Percentiles rank a stretch among this genome's conserved stretches.
Evolutionary conservation across 1,284 basidiomycete species (phyloP).

Genomic region (Ustilago xerochloae): DNA sequence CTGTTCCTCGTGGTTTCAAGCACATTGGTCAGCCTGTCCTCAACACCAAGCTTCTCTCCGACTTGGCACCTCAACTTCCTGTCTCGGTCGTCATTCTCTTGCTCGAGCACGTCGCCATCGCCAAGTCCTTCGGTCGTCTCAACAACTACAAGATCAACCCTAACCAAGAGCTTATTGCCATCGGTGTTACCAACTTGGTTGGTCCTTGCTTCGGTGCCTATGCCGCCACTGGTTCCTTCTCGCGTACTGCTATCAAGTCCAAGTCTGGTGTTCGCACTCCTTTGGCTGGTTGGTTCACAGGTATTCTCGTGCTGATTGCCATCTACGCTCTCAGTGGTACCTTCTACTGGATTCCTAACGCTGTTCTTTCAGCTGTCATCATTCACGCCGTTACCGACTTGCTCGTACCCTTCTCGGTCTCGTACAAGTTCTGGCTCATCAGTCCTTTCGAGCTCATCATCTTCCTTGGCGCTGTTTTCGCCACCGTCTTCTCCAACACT

Average conservation of each 20-base stretch:
- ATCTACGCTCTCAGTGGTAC: constrained; percentile 80
- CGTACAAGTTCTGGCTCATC: constrained; percentile 93
- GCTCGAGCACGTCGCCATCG: constrained; percentile 95
- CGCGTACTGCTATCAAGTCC: constrained; percentile 92
- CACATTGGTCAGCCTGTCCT: constrained; percentile 81
- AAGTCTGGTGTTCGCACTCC: constrained; percentile 97
- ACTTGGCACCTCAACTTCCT: constrained; percentile 82
- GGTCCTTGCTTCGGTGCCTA: constrained; percentile 83
- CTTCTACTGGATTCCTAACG: constrained; percentile 71
- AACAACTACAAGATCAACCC: constrained; percentile 98
- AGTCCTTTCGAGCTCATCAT: constrained; percentile 93
- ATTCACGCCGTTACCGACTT: constrained; percentile 91
- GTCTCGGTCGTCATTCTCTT: constrained; percentile 94
- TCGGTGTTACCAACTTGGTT: constrained; percentile 85
- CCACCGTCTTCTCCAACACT: constrained; percentile 76
- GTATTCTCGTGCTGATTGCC: constrained; percentile 89
- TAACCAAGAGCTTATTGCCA: constrained; percentile 96
- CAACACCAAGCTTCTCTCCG: constrained; percentile 75
- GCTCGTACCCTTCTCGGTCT: constrained; percentile 85
- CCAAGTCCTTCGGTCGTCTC: constrained; percentile 89
- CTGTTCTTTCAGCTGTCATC: constrained; percentile 86
- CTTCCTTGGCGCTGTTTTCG: constrained; percentile 86
- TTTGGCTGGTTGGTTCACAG: constrained; percentile 85
- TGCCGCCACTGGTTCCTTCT: constrained; percentile 97
- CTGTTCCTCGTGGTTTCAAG: constrained; percentile 73